Conservation (phyloP, 2,329 filamentous ascomycete genomes). For the Paraphoma chrysanthemicola region DNA sequence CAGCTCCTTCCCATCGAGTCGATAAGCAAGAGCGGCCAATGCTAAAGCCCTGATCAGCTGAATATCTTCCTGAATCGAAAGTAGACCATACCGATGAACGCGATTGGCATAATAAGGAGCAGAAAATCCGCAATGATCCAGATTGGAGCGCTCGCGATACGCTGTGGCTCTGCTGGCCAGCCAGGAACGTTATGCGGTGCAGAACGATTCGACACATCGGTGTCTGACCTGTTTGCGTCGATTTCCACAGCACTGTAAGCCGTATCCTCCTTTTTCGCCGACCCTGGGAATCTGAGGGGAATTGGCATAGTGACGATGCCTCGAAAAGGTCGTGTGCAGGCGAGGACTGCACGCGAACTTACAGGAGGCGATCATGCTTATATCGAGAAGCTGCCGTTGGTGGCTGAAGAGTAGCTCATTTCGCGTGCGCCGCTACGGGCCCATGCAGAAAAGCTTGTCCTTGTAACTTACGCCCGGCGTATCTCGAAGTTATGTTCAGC, state of each 20-base stretch:
- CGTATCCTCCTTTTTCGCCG: neutral
- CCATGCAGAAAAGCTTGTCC: neutral
- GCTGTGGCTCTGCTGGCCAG: conserved; percentile 2
- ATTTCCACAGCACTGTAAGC: neutral
- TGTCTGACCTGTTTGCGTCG: neutral
- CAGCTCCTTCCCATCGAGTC: neutral
- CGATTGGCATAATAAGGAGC: conserved; percentile 1
- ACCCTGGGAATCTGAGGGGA: neutral
- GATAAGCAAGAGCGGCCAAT: conserved; percentile 2
- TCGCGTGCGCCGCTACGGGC: neutral
- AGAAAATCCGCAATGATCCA: conserved; percentile 6
- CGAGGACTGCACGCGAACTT: neutral
- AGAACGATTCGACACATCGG: neutral
- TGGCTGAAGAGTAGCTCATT: neutral
- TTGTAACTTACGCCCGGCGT: neutral
- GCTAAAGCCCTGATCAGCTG: neutral
- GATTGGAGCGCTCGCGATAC: neutral
- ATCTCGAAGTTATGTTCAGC: neutral
- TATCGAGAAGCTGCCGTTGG: neutral
- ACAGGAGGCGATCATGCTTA: neutral
- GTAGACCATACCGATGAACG: conserved; percentile 1
- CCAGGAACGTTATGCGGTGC: neutral
- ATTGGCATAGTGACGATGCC: neutral
- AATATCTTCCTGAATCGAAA: too few relatives aligned
- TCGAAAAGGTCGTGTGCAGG: neutral